Conservation (phyloP, 2,329 filamentous ascomycete species). For the Lomentospora prolificans region DNA sequence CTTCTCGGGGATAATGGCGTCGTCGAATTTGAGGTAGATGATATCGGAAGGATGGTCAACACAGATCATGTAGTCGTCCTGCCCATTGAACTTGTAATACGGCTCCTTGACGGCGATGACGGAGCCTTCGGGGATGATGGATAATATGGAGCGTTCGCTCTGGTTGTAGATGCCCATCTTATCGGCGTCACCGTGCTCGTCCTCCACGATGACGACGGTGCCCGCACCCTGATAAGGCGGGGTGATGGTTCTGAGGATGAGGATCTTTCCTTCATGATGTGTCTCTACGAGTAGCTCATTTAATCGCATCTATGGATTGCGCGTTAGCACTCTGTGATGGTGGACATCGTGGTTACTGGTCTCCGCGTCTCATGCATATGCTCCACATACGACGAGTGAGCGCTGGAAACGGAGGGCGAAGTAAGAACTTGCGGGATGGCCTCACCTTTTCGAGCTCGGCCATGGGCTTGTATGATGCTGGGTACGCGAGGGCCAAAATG, state of each 20-base stretch:
- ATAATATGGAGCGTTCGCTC: constrained; percentile 20
- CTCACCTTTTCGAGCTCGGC: constrained; percentile 10
- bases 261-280: constrained; percentile 22
- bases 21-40: constrained; percentile 17
- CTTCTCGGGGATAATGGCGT: constrained; percentile 20
- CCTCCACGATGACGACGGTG: constrained; percentile 24
- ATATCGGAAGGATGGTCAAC: constrained; percentile 26
- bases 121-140: constrained; percentile 20
- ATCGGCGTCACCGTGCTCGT: constrained; percentile 24
- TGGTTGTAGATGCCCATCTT: constrained; percentile 29
- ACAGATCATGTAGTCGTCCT: constrained; percentile 22
- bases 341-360: not conserved
- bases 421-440: not conserved
- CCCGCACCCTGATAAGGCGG: constrained; percentile 23
- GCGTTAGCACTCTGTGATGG: not conserved
- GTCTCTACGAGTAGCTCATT: constrained; percentile 20
- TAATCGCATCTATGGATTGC: constrained; percentile 17
- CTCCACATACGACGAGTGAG: not conserved
- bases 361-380: not conserved
- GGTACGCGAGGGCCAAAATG: constrained; percentile 15
- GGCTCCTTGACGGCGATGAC: constrained; percentile 26
- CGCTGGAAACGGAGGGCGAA: not conserved
- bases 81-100: constrained; percentile 23
- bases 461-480: constrained; percentile 12
- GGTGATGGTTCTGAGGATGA: constrained; percentile 21